Percentiles rank a stretch among this genome's conserved stretches.
Conservation (phyloP, 257 asterid genomes). For the Primulina tabacum region DNA sequence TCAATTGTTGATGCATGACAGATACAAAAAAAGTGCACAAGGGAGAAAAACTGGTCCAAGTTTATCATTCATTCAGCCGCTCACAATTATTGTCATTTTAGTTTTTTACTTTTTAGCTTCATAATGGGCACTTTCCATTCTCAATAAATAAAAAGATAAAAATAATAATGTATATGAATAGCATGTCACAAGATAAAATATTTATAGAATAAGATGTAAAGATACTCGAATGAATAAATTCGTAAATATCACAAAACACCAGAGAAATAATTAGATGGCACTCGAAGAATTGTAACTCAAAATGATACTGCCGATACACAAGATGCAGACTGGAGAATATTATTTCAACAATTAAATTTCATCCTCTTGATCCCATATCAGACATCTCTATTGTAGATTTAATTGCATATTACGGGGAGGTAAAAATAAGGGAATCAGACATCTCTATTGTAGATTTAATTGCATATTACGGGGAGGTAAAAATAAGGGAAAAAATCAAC, state of each 20-base stretch:
- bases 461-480: not conserved
- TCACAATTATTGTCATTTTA: not conserved
- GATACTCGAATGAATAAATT: not conserved
- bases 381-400: not conserved
- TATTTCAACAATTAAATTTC: no score
- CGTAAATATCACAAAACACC: no score
- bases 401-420: not conserved
- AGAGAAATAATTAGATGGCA: no score
- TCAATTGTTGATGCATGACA: no score
- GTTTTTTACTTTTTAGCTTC: not conserved
- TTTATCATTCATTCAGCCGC: not conserved
- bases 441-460: not conserved
- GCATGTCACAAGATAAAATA: no score
- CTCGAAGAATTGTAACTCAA: no score
- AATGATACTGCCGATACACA: no score
- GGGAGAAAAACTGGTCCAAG: not conserved
- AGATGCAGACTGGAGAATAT: no score
- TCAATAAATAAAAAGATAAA: not conserved
- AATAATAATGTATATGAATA: no score
- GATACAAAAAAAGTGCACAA: not conserved
- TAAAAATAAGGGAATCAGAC: not conserved
- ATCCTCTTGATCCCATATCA: no score
- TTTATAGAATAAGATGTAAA: not conserved
- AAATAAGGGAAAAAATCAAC: not conserved
- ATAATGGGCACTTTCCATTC: not conserved